phyloP scores from a whole-genome alignment of 768 basidiomycete species.

The Chalciporus piperatus region DNA sequence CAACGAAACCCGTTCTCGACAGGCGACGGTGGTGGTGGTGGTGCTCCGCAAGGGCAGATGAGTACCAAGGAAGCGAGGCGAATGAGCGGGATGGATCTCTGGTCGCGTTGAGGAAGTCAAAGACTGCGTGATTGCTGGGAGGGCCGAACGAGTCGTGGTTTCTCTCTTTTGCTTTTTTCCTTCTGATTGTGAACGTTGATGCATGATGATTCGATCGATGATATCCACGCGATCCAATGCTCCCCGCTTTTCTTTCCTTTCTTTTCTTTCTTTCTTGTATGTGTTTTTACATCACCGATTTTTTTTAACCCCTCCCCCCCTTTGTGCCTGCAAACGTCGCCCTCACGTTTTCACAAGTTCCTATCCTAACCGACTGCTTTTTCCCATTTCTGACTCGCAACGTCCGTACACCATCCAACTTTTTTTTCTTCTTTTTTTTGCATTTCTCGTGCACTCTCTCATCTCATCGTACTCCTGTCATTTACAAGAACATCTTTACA shows the following conservation, averaged over 20 bases:
- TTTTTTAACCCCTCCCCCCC: too few relatives aligned
- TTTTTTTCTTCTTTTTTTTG: slow-evolving; percentile 2
- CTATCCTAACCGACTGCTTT: too few relatives aligned
- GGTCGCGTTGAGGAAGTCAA: slow-evolving; percentile 65
- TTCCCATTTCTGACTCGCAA: neutral
- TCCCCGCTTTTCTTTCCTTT: slow-evolving; percentile 1
- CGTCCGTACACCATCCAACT: too few relatives aligned
- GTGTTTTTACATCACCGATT: neutral
- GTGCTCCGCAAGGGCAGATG: slow-evolving; percentile 38
- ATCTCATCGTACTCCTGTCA: slow-evolving; percentile 2
- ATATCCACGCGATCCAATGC: slow-evolving; percentile 5
- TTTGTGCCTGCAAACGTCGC: too few relatives aligned
- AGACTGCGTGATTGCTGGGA: neutral
- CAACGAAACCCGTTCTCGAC: slow-evolving; percentile 40
- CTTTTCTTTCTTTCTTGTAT: slow-evolving; percentile 9
- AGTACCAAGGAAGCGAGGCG: slow-evolving; percentile 56
- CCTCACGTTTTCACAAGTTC: too few relatives aligned
- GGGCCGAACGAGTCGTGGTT: neutral
- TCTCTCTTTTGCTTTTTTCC: neutral
- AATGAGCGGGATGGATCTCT: slow-evolving; percentile 66
- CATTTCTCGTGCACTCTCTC: neutral
- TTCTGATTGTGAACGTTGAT: neutral
- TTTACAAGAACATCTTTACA: slow-evolving; percentile 14
- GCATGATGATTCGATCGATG: slow-evolving; percentile 3
- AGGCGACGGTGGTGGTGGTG: slow-evolving; percentile 30